Evolutionary conservation across 2,329 filamentous ascomycete genomes (phyloP).

Genomic region (Periconia macrospinosa): DNA sequence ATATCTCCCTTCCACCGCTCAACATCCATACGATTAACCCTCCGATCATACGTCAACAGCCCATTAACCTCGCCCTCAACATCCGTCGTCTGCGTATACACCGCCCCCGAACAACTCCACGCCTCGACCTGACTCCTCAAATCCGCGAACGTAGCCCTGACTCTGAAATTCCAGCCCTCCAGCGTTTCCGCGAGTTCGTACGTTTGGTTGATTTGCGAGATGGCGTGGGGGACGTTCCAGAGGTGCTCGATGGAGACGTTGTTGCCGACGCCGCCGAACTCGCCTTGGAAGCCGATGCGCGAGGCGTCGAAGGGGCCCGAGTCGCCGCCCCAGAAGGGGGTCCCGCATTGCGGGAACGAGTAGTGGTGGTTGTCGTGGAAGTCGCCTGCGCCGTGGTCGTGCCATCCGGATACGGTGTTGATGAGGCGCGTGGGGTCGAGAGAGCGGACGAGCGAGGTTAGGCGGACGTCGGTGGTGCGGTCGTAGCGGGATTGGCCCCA

Average conservation of each 20-base stretch:
- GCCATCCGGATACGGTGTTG: constrained; percentile 66
- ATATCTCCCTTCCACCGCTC: constrained; percentile 65
- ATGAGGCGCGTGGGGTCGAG: constrained; percentile 68
- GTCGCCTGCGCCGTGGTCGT: constrained; percentile 69
- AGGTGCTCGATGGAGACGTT: constrained; percentile 66
- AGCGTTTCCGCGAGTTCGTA: constrained; percentile 66
- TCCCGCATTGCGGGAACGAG: constrained; percentile 70
- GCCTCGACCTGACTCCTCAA: constrained; percentile 53
- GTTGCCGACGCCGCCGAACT: constrained; percentile 70
- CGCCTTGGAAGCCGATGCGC: constrained; percentile 70
- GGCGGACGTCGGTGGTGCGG: constrained; percentile 51
- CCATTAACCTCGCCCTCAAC: constrained; percentile 77
- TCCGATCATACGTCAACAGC: constrained; percentile 68
- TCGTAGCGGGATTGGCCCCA: constrained; percentile 63
- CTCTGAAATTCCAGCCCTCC: constrained; percentile 68
- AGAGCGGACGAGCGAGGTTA: constrained; percentile 58
- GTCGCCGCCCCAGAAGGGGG: constrained; percentile 65
- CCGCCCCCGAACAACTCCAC: constrained; percentile 66
- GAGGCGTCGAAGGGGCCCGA: constrained; percentile 55
- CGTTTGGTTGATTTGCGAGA: constrained; percentile 65
- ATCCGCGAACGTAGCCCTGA: constrained; percentile 54
- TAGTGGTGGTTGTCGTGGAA: constrained; percentile 73
- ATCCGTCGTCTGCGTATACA: constrained; percentile 75
- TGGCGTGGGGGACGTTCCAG: constrained; percentile 64
- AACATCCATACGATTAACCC: constrained; percentile 59